These are phyloP conservation scores for Geranium brycei DNA, from an alignment of 345 rosid species.

Conservation along the genomic window DNA sequence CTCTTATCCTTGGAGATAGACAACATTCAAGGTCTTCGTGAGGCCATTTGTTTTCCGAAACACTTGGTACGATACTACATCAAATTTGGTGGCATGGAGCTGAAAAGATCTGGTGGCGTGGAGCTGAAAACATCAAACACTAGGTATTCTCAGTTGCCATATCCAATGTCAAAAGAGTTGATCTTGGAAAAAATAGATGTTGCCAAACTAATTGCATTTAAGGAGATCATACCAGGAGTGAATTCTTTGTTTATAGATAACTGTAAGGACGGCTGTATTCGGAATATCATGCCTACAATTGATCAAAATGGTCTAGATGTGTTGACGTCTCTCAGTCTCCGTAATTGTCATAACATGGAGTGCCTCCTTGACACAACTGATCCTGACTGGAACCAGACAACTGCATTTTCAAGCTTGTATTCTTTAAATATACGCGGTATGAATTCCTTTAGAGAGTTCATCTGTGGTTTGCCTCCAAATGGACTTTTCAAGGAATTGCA, in stretches of 20 bases:
- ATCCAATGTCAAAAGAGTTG: no score
- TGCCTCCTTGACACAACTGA: constrained; percentile 3
- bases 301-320: constrained; percentile 1
- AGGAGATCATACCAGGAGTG: neutral
- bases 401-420: constrained; percentile 10
- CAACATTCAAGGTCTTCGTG: no score
- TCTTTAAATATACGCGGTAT: neutral
- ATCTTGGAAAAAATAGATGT: no score
- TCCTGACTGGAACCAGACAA: neutral
- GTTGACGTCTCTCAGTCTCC: neutral
- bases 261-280: neutral
- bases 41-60: no score
- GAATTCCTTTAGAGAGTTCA: constrained; percentile 2
- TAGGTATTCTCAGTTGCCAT: no score
- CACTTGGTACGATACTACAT: no score
- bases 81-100: no score
- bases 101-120: no score
- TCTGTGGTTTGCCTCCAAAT: constrained; percentile 1
- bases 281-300: constrained; percentile 1
- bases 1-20: no score
- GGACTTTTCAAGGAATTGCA: constrained; percentile 10
- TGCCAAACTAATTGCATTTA: neutral
- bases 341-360: neutral
- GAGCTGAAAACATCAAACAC: no score
- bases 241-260: neutral